These are phyloP conservation scores for Phylloporus rhodoxanthus DNA, from an alignment of 768 basidiomycete genomes.

Conservation along the genomic window DNA sequence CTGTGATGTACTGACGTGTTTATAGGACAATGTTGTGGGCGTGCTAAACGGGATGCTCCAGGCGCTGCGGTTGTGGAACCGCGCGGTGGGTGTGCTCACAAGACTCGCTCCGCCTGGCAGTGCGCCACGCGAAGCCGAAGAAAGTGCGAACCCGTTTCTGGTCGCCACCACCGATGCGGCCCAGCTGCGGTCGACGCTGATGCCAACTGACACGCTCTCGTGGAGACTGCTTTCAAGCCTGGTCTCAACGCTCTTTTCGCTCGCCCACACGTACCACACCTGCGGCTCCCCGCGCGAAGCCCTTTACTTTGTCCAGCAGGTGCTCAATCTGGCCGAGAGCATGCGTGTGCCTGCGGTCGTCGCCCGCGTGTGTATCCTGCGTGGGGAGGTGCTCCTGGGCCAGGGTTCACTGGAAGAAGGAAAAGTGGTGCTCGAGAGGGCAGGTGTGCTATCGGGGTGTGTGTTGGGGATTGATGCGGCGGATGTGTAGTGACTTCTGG, in stretches of 20 bases:
- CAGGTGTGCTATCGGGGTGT: slow-evolving; percentile 41
- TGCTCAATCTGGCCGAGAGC: slow-evolving; percentile 63
- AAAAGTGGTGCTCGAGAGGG: slow-evolving; percentile 46
- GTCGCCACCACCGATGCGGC: slow-evolving; percentile 22
- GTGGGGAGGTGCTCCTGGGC: slow-evolving; percentile 66
- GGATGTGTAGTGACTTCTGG: slow-evolving; percentile 50
- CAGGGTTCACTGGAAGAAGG: slow-evolving; percentile 57
- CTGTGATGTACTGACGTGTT: not conserved
- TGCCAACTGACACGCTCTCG: slow-evolving; percentile 50
- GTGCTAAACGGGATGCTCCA: slow-evolving; percentile 59
- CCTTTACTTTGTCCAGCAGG: slow-evolving; percentile 77
- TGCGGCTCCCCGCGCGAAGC: slow-evolving; percentile 83
- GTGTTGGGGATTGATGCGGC: slow-evolving; percentile 53
- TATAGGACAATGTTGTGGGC: slow-evolving; percentile 55
- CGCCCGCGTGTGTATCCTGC: slow-evolving; percentile 59
- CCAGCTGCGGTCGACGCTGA: not conserved
- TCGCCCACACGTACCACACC: slow-evolving; percentile 57
- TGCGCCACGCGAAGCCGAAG: slow-evolving; percentile 22
- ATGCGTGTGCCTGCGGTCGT: slow-evolving; percentile 60
- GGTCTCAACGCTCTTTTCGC: slow-evolving; percentile 55
- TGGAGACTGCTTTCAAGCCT: slow-evolving; percentile 77
- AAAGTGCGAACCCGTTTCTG: slow-evolving; percentile 52
- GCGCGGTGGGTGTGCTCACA: slow-evolving; percentile 62
- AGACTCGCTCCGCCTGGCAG: slow-evolving; percentile 45
- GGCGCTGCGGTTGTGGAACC: slow-evolving; percentile 73